These are phyloP conservation scores for Linum tenue DNA, from an alignment of 345 rosid genomes.

Conservation along the genomic window DNA sequence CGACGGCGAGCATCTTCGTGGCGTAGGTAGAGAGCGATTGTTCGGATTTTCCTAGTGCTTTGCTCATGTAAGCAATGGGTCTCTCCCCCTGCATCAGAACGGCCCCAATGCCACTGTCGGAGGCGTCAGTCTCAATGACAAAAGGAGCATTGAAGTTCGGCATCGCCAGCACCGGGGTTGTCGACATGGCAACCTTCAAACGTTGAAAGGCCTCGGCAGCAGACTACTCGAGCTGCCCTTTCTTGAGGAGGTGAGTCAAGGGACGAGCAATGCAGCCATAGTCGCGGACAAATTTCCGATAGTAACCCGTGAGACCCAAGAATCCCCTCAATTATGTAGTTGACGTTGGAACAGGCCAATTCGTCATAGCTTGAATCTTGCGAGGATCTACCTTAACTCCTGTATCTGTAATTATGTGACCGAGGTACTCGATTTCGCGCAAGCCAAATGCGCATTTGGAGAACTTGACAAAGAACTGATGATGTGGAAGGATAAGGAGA, in stretches of 20 bases:
- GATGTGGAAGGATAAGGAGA: too few species aligned
- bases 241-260: not conserved
- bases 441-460: too few species aligned
- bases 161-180: not conserved
- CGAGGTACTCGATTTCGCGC: too few species aligned
- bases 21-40: not conserved
- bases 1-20: not conserved
- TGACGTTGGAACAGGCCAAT: too few species aligned
- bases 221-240: conserved; percentile 1
- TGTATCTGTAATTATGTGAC: too few species aligned
- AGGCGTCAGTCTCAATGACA: not conserved
- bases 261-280: too few species aligned
- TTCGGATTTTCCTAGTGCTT: not conserved
- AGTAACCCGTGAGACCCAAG: too few species aligned
- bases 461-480: not conserved
- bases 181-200: not conserved
- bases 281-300: too few species aligned
- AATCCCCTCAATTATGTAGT: too few species aligned
- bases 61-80: not conserved
- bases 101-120: not conserved
- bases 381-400: too few species aligned
- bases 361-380: too few species aligned
- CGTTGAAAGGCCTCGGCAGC: not conserved
- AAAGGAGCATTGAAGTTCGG: not conserved
- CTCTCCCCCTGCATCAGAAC: not conserved